Percentiles rank a stretch among this genome's conserved stretches.
Evolutionary conservation across 1,139 yeast species (phyloP).

Genomic region (Pichia terricola): DNA sequence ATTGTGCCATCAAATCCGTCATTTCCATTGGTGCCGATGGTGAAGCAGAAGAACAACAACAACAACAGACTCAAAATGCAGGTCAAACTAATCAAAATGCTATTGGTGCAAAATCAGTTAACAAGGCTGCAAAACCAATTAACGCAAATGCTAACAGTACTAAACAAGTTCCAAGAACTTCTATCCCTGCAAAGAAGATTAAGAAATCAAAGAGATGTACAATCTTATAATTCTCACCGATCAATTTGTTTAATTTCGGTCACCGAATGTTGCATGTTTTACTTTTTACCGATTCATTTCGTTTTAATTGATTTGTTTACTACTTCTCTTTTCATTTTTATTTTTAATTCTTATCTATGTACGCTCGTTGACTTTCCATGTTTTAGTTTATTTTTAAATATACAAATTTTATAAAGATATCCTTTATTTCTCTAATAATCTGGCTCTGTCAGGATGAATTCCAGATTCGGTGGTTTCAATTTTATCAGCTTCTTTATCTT

Average conservation of each 20-base stretch:
- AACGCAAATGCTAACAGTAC: not conserved
- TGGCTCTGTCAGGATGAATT: conserved; percentile 54
- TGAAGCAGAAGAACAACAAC: conserved; percentile 8
- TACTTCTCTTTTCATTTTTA: too few species aligned
- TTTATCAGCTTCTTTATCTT: conserved; percentile 14
- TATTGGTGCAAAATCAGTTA: conserved; percentile 3
- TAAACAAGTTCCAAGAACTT: conserved; percentile 8
- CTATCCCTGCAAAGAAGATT: conserved; percentile 23
- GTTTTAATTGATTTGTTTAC: too few species aligned
- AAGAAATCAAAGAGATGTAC: conserved; percentile 40
- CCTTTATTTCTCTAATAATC: conserved; percentile 26
- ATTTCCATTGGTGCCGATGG: conserved; percentile 41
- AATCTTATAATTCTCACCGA: conserved; percentile 29
- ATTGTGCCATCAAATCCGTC: conserved; percentile 67
- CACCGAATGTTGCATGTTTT: too few species aligned
- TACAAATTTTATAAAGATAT: not conserved
- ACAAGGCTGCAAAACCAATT: conserved; percentile 3
- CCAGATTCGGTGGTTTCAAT: conserved; percentile 22
- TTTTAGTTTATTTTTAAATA: too few species aligned
- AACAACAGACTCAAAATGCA: not conserved
- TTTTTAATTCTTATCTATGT: too few species aligned
- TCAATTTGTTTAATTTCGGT: too few species aligned
- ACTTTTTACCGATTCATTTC: too few species aligned
- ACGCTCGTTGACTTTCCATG: too few species aligned
- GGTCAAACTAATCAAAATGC: not conserved